These are phyloP conservation scores for Pisolithus sp. DNA, from an alignment of 768 basidiomycete genomes.

Conservation along the genomic window DNA sequence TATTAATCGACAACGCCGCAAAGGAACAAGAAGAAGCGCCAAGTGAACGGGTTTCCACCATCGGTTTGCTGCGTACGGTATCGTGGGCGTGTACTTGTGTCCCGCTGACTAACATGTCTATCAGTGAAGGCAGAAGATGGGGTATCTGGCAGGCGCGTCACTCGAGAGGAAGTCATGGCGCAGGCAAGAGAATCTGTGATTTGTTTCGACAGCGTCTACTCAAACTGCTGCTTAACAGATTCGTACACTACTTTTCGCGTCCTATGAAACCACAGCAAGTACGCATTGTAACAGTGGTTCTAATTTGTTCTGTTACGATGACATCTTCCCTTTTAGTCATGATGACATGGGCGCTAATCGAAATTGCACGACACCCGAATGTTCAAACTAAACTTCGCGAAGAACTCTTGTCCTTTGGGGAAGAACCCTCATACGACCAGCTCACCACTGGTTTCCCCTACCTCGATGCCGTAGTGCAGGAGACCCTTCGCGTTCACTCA, in stretches of 20 bases:
- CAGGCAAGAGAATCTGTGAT: constrained; percentile 5
- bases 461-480: constrained; percentile 45
- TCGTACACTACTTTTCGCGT: constrained; percentile 13
- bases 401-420: constrained; percentile 37
- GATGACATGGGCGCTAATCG: constrained; percentile 47
- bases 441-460: constrained; percentile 44
- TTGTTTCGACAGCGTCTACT: no score
- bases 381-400: constrained; percentile 43
- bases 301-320: no score
- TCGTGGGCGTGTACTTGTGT: constrained; percentile 5
- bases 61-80: constrained; percentile 19
- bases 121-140: constrained; percentile 32
- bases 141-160: constrained; percentile 19
- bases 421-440: constrained; percentile 51
- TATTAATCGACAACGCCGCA: constrained; percentile 30
- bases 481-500: constrained; percentile 39
- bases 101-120: not conserved
- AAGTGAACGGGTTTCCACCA: constrained; percentile 20
- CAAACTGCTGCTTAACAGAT: constrained; percentile 4
- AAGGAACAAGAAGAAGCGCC: constrained; percentile 24
- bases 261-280: constrained; percentile 19
- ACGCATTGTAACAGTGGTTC: not conserved
- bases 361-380: constrained; percentile 39
- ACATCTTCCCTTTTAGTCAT: constrained; percentile 5
- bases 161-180: constrained; percentile 21